Conservation (phyloP, 805 yeast genomes). For the Sugiyamaella americana region DNA sequence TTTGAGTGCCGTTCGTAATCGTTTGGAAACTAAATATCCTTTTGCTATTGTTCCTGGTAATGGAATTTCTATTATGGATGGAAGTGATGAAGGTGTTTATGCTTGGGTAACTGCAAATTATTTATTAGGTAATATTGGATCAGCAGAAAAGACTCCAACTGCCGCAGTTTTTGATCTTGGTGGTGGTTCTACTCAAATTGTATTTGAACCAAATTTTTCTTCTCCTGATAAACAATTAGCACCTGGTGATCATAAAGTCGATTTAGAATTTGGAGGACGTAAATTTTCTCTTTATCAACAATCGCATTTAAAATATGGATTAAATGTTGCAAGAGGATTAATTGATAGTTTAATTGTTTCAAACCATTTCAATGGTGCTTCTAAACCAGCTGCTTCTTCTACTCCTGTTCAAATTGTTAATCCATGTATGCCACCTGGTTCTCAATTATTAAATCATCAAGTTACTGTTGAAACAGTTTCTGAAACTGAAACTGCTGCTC, state of each 20-base stretch:
- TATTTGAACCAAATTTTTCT: slow-evolving; percentile 81
- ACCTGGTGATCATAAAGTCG: slow-evolving; percentile 85
- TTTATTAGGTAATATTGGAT: slow-evolving; percentile 87
- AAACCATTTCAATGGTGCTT: slow-evolving; percentile 34
- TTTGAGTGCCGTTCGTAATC: slow-evolving; percentile 66
- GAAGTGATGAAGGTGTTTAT: slow-evolving; percentile 94
- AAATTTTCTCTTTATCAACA: slow-evolving; percentile 81
- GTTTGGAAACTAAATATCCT: slow-evolving; percentile 76
- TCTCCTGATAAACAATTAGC: slow-evolving; percentile 47
- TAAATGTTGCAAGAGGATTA: slow-evolving; percentile 88
- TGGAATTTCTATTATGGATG: slow-evolving; percentile 91
- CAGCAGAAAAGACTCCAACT: slow-evolving; percentile 65
- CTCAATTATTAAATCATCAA: slow-evolving; percentile 49
- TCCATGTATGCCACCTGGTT: slow-evolving; percentile 87
- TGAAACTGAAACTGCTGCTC: slow-evolving; percentile 9
- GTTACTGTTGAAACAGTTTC: slow-evolving; percentile 48
- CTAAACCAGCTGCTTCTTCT: slow-evolving; percentile 24
- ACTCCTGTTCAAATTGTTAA: slow-evolving; percentile 42
- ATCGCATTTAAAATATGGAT: slow-evolving; percentile 93
- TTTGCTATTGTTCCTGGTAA: slow-evolving; percentile 84
- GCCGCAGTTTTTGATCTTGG: slow-evolving; percentile 98
- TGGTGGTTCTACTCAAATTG: slow-evolving; percentile 98
- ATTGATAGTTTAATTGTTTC: slow-evolving; percentile 62
- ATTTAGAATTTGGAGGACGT: slow-evolving; percentile 72
- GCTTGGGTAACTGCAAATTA: slow-evolving; percentile 98